phyloP scores from a whole-genome alignment of 2,329 filamentous ascomycete genomes.

The Blastomyces gilchristii region DNA sequence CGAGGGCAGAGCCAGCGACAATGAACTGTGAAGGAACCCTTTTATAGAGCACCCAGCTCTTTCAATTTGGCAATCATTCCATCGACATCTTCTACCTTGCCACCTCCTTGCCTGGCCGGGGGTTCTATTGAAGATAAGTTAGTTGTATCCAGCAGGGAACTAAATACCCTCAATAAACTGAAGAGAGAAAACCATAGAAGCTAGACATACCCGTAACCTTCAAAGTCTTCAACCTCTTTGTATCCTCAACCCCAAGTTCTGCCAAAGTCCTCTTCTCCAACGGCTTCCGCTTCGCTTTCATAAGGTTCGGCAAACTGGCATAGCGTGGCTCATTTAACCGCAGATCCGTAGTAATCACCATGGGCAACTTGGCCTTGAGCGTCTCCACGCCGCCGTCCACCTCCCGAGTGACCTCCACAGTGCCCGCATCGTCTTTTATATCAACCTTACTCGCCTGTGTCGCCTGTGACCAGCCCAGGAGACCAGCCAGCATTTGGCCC shows the following conservation, averaged over 20 bases:
- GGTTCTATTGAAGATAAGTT: constrained; percentile 52
- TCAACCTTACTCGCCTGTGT: constrained; percentile 82
- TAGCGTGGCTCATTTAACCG: constrained; percentile 91
- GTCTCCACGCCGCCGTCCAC: constrained; percentile 95
- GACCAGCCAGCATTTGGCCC: constrained; percentile 90
- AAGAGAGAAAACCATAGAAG: constrained; percentile 16
- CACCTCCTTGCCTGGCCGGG: constrained; percentile 74
- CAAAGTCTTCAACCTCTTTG: constrained; percentile 71
- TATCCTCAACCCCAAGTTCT: constrained; percentile 68
- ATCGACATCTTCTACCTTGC: constrained; percentile 95
- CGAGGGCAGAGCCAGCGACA: not conserved
- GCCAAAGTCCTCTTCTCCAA: constrained; percentile 80
- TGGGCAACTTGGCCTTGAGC: constrained; percentile 69
- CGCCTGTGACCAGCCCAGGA: constrained; percentile 87
- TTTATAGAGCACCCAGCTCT: constrained; percentile 80
- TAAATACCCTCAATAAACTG: not conserved
- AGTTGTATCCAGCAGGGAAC: constrained; percentile 7
- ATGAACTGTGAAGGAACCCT: not conserved
- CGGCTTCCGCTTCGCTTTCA: constrained; percentile 99
- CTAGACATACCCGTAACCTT: constrained; percentile 64
- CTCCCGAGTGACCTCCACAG: constrained; percentile 72
- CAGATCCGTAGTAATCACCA: constrained; percentile 92
- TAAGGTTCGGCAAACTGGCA: constrained; percentile 92
- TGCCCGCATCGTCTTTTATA: constrained; percentile 57
- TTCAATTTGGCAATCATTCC: constrained; percentile 90